Percentiles rank a stretch among this genome's conserved stretches.
These are phyloP conservation scores for Blastocystis sp. DNA, from an alignment of 352 stramenopile genomes.

Conservation along the genomic window DNA sequence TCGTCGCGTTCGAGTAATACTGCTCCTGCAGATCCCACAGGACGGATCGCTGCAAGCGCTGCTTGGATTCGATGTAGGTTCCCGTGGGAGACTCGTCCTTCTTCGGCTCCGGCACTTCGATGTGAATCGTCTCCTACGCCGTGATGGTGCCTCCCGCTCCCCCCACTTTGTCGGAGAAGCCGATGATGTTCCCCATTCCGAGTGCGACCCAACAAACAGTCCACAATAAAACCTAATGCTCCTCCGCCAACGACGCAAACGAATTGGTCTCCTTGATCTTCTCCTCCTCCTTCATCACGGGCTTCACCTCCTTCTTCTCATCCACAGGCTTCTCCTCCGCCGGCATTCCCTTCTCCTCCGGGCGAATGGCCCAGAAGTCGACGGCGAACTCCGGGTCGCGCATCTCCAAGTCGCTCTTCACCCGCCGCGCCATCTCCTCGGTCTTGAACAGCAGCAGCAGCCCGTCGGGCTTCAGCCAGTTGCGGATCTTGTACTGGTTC, in stretches of 20 bases:
- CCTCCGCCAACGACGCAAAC: slow-evolving; percentile 31
- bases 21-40: slow-evolving; percentile 46
- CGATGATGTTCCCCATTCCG: slow-evolving; percentile 60
- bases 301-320: neutral
- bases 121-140: slow-evolving; percentile 33
- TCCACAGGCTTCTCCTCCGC: neutral
- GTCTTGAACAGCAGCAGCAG: slow-evolving; percentile 58
- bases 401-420: slow-evolving; percentile 63
- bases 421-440: slow-evolving; percentile 49
- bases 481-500: slow-evolving; percentile 63
- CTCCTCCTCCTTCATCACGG: neutral
- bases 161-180: slow-evolving; percentile 5
- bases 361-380: slow-evolving; percentile 58
- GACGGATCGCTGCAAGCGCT: neutral
- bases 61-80: slow-evolving; percentile 33
- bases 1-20: slow-evolving; percentile 17
- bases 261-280: slow-evolving; percentile 31
- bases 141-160: neutral
- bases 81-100: neutral
- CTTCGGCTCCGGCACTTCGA: neutral
- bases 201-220: slow-evolving; percentile 28
- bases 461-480: slow-evolving; percentile 45
- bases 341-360: neutral
- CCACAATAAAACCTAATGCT: neutral
- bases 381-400: slow-evolving; percentile 59